Base-by-base conservation (phyloP, 768 basidiomycete species). In the Phlegmacium glaucopus region DNA sequence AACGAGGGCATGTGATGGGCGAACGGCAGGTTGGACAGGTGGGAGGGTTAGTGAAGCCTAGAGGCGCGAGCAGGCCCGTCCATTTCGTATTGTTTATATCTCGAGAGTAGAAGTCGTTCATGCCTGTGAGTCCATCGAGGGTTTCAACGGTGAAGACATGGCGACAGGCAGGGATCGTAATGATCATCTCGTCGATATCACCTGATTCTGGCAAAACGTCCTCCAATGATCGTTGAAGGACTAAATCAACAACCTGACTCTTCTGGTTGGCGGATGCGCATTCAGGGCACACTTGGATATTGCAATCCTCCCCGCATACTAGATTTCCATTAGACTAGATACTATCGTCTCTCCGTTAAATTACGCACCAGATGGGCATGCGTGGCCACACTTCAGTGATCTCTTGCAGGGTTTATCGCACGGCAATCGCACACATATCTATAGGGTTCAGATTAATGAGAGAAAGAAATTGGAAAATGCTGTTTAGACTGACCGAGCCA, bases 111-210 rank as follows among this genome's bases (percentile, higher is more conserved):
- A 75, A 83, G 4, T 76, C 71, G 0, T 42, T 39, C 62, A 88
- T 69, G 11, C 64, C 57, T 51, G 77, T 80, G 36, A 72, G 66
- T 0, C 83, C 85, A 52, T 89, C 86, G 15, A 89, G 69, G 0
- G 83, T 83, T 59, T 85, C 85, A 12, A 85, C 76, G 0, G 87
- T 87, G 60, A 89, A 87, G 2, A 75, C 62, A 59, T 89, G 87
- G 0, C 74, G 52, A 57, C 87, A 88, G 13, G 65, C 65, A 0
- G 79, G 78, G 35, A 86, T 70, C 1, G 83, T 83, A 55, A 87
- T 82, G 42, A 82, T 55, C 9, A 79, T 60, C 30, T 80, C 76
- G 49, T 80, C 77, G 26, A 78, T 40, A 4, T 59, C 67, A 11
- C 52, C 41, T 13, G 38, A 35, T 16, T 74, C 66, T 6, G 66